Conservation (phyloP, 208 protist genomes). For the Trypanosoma caninum region DNA sequence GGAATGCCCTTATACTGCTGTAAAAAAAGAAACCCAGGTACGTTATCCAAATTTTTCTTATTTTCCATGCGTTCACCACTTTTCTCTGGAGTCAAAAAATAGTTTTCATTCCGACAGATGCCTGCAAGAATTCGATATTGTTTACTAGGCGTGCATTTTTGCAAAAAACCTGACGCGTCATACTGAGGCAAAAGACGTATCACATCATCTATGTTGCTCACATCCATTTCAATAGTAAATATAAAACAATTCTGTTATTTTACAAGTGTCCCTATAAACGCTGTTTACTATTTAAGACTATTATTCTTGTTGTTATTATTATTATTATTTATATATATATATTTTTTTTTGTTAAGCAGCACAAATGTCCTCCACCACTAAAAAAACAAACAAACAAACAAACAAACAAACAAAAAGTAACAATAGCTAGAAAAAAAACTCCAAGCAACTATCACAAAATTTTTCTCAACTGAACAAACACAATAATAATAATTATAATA, state of each 20-base stretch:
- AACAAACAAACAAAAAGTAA: no score
- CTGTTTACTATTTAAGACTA: no score
- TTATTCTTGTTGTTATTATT: no score
- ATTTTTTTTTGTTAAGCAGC: no score
- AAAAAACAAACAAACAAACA: no score
- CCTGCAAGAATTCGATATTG: conserved; percentile 23
- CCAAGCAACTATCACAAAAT: no score
- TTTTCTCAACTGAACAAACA: no score
- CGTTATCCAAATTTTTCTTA: no score
- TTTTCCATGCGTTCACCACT: neutral
- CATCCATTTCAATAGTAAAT: neutral
- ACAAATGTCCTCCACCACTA: no score
- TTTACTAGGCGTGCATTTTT: conserved; percentile 6
- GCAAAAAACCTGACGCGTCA: conserved; percentile 17
- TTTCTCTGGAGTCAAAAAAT: neutral
- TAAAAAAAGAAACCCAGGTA: neutral
- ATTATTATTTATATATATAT: no score
- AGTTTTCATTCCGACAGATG: conserved; percentile 15
- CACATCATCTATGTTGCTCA: conserved; percentile 5
- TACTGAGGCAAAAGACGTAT: conserved; percentile 18
- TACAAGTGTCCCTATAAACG: neutral
- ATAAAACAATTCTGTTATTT: neutral
- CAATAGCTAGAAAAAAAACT: no score
- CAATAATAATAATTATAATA: no score
- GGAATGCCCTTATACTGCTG: neutral